phyloP scores from a whole-genome alignment of 331 rosid species.

The Stylosanthes scabra region DNA sequence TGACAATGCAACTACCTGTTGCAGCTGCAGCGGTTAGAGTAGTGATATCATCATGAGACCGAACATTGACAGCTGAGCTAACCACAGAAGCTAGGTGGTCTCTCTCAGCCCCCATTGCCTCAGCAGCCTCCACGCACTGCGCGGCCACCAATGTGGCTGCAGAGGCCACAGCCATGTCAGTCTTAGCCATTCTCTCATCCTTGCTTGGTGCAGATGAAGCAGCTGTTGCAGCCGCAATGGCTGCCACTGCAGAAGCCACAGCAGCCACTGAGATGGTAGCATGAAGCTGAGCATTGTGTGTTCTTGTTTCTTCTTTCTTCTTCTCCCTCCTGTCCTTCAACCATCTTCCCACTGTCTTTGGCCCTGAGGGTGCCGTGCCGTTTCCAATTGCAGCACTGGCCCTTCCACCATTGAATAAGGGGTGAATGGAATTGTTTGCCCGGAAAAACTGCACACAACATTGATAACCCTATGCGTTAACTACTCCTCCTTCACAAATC shows the following conservation, averaged over 20 bases:
- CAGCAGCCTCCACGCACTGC: slow-evolving; percentile 90
- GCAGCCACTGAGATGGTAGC: slow-evolving; percentile 92
- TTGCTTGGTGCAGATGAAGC: slow-evolving; percentile 66
- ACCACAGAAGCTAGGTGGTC: slow-evolving; percentile 81
- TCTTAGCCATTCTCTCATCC: slow-evolving; percentile 69
- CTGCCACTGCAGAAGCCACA: slow-evolving; percentile 88
- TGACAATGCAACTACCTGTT: slow-evolving; percentile 59
- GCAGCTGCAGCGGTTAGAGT: slow-evolving; percentile 96
- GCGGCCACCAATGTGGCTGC: slow-evolving; percentile 93
- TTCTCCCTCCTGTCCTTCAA: slow-evolving; percentile 88
- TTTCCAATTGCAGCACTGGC: slow-evolving; percentile 57
- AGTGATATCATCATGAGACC: slow-evolving; percentile 76
- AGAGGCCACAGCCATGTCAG: slow-evolving; percentile 83
- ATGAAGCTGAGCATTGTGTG: slow-evolving; percentile 88
- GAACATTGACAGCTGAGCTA: slow-evolving; percentile 84
- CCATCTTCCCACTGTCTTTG: slow-evolving; percentile 97
- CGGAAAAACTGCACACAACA: slow-evolving; percentile 69
- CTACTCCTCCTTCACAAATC: no score
- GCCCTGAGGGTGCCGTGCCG: slow-evolving; percentile 54
- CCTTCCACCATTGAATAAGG: slow-evolving; percentile 76
- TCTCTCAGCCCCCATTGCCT: slow-evolving; percentile 88
- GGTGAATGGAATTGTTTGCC: slow-evolving; percentile 78
- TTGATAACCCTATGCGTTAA: neutral
- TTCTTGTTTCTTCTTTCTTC: slow-evolving; percentile 87
- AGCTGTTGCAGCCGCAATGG: slow-evolving; percentile 83